Conservation (phyloP, 2,329 filamentous ascomycete genomes). For the Aureobasidium sp. region DNA sequence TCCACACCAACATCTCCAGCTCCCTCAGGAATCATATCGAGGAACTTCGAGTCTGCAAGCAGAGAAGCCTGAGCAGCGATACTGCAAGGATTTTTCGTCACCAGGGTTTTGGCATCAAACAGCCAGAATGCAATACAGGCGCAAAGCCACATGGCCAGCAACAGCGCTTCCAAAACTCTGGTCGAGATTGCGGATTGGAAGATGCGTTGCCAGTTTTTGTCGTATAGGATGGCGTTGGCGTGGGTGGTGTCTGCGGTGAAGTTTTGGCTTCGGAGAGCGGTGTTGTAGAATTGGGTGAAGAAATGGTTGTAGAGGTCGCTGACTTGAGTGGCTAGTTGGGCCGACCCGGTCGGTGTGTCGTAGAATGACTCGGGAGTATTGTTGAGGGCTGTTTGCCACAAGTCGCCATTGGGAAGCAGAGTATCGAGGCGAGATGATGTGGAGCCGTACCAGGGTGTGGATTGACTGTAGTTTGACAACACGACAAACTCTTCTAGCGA, state of each 20-base stretch:
- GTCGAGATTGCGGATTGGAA: not conserved
- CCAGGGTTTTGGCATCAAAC: not conserved
- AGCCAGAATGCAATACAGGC: not conserved
- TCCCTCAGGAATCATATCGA: constrained; percentile 12
- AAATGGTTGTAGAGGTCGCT: not conserved
- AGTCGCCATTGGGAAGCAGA: not conserved
- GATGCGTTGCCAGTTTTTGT: not conserved
- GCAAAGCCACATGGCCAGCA: not conserved
- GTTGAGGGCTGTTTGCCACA: not conserved
- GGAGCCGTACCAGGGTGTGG: not conserved
- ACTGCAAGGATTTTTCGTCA: constrained; percentile 11
- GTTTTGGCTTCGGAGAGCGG: not conserved
- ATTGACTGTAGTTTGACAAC: not conserved
- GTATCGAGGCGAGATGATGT: not conserved
- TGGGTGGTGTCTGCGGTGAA: not conserved
- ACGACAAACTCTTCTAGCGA: not conserved
- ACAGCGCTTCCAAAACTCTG: not conserved
- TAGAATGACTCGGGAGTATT: not conserved
- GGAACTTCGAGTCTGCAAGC: constrained; percentile 18
- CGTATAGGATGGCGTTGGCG: not conserved
- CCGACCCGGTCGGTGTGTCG: not conserved
- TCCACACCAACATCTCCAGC: constrained; percentile 10
- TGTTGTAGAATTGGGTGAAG: not conserved
- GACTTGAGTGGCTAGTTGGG: not conserved
- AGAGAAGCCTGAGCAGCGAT: constrained; percentile 22